Conservation (phyloP, 352 stramenopile species). For the Globisporangium iwayamae region DNA sequence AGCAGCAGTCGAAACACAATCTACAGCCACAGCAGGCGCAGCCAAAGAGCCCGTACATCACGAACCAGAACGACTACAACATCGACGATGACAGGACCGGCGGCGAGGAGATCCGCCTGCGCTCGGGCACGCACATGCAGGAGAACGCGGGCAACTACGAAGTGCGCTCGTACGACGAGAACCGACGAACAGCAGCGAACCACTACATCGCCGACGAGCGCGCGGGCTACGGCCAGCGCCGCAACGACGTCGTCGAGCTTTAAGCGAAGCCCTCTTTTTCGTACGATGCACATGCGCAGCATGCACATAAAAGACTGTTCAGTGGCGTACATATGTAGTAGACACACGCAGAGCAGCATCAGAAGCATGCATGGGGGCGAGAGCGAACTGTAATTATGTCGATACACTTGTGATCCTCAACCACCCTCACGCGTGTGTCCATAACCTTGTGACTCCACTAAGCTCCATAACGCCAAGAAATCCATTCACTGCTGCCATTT, state of each 20-base stretch:
- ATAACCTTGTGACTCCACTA: neutral
- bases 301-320: neutral
- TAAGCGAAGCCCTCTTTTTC: slow-evolving; percentile 13
- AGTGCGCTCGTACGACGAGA: slow-evolving; percentile 36
- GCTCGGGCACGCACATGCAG: slow-evolving; percentile 47
- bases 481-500: neutral
- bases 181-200: slow-evolving; percentile 34
- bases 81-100: slow-evolving; percentile 28
- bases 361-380: neutral
- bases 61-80: slow-evolving; percentile 22
- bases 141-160: slow-evolving; percentile 25
- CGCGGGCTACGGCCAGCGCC: slow-evolving; percentile 36
- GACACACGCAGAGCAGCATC: neutral
- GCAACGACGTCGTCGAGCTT: slow-evolving; percentile 62
- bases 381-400: slow-evolving; percentile 13
- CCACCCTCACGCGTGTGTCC: neutral
- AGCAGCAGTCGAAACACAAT: slow-evolving; percentile 17
- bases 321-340: slow-evolving; percentile 1
- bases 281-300: neutral
- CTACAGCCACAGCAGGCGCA: slow-evolving; percentile 13
- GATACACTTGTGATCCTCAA: slow-evolving; percentile 11
- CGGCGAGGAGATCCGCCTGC: slow-evolving; percentile 55
- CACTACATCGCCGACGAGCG: slow-evolving; percentile 50
- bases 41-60: slow-evolving; percentile 42
- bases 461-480: neutral